phyloP scores from a whole-genome alignment of 768 basidiomycete species.

The Boletus rubropictus region DNA sequence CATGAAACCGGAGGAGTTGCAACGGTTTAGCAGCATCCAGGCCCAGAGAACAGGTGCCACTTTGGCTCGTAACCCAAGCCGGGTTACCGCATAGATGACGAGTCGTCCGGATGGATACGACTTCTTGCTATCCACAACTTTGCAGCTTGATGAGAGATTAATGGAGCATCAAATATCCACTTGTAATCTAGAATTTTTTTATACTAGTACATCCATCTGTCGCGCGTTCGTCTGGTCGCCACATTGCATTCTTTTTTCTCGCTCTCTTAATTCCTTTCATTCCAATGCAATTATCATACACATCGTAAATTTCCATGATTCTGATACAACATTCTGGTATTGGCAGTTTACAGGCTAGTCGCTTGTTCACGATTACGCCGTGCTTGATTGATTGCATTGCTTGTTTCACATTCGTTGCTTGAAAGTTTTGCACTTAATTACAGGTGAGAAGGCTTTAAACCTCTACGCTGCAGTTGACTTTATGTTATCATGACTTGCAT shows the following conservation, averaged over 20 bases:
- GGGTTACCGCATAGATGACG: conserved; percentile 43
- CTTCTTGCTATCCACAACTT: conserved; percentile 16
- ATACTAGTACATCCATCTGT: conserved; percentile 12
- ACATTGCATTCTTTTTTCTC: conserved; percentile 15
- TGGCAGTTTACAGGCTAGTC: not conserved
- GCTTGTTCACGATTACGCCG: not conserved
- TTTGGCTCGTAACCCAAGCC: conserved; percentile 71
- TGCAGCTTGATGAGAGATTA: conserved; percentile 13
- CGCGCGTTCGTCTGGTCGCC: conserved; percentile 14
- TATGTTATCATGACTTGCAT: not conserved
- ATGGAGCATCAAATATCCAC: conserved; percentile 29
- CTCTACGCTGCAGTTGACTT: not conserved
- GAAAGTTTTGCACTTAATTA: not conserved
- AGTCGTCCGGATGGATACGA: conserved; percentile 14
- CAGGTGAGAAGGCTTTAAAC: not conserved
- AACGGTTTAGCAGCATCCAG: conserved; percentile 83
- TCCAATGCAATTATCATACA: conserved; percentile 14
- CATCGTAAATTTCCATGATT: conserved; percentile 15
- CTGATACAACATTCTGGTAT: conserved; percentile 6
- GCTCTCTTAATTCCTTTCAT: conserved; percentile 5
- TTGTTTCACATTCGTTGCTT: conserved; percentile 6
- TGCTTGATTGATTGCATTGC: conserved; percentile 3
- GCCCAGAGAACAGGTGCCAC: conserved; percentile 71
- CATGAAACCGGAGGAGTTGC: conserved; percentile 81
- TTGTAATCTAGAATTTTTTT: conserved; percentile 32